Conservation (phyloP, 306 rosid species). For the Ormosia semicastrata region DNA sequence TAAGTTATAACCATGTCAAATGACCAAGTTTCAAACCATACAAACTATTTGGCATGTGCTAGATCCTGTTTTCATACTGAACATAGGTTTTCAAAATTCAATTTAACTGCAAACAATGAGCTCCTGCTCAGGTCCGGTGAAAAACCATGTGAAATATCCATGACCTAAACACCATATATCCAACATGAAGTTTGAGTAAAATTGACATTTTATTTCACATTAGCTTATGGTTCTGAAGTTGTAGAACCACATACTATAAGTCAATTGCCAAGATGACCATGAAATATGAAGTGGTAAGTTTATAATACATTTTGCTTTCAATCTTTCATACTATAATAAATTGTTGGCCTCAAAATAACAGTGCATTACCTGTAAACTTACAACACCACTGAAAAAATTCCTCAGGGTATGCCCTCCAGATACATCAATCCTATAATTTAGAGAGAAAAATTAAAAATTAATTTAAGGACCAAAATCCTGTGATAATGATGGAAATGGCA, state of each 20-base stretch:
- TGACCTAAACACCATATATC: not conserved
- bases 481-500: slow-evolving; percentile 6
- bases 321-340: not conserved
- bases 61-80: slow-evolving; percentile 1
- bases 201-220: slow-evolving; percentile 12
- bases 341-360: not conserved
- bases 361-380: slow-evolving; percentile 60
- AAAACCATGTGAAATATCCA: not conserved
- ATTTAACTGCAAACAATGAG: not conserved
- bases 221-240: not conserved
- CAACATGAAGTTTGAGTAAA: not conserved
- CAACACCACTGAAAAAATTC: slow-evolving; percentile 64
- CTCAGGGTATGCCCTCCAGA: slow-evolving; percentile 67
- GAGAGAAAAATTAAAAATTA: not conserved
- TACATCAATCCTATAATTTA: slow-evolving; percentile 57
- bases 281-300: not conserved
- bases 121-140: not conserved
- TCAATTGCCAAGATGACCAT: not conserved
- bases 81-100: not conserved
- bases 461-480: slow-evolving; percentile 13
- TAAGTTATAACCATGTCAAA: slow-evolving; percentile 3
- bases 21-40: slow-evolving; percentile 18
- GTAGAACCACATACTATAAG: not conserved
- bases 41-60: not conserved
- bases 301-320: not conserved